phyloP scores from a whole-genome alignment of 1,139 yeast genomes.

The Candida neerlandica region DNA sequence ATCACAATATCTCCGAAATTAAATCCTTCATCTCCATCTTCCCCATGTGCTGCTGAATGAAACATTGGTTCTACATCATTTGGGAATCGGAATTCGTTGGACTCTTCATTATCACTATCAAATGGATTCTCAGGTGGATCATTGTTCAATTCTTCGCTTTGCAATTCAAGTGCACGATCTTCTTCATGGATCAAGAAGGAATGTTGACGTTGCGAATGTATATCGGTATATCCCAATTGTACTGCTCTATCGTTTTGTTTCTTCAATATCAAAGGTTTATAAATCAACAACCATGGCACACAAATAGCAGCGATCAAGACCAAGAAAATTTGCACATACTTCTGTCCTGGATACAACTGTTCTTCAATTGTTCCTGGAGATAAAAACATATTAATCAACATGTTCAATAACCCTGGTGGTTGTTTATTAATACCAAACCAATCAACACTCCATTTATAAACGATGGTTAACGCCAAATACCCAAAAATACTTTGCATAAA shows the following conservation, averaged over 20 bases:
- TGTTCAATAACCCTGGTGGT: slow-evolving; percentile 92
- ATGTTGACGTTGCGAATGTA: slow-evolving; percentile 37
- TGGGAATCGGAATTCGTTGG: slow-evolving; percentile 38
- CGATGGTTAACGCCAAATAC: slow-evolving; percentile 76
- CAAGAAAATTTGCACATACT: slow-evolving; percentile 71
- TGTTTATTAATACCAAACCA: slow-evolving; percentile 77
- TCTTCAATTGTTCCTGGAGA: slow-evolving; percentile 90
- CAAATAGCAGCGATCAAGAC: slow-evolving; percentile 80
- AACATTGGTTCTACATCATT: slow-evolving; percentile 51
- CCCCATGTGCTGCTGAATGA: slow-evolving; percentile 25
- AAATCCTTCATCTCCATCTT: slow-evolving; percentile 52
- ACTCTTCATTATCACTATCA: slow-evolving; percentile 26
- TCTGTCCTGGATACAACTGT: slow-evolving; percentile 82
- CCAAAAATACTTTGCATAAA: slow-evolving; percentile 98
- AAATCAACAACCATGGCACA: slow-evolving; percentile 90
- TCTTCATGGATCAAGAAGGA: slow-evolving; percentile 37
- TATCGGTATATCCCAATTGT: slow-evolving; percentile 38
- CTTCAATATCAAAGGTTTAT: slow-evolving; percentile 79
- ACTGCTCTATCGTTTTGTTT: slow-evolving; percentile 37
- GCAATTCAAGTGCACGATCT: slow-evolving; percentile 32
- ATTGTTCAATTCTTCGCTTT: slow-evolving; percentile 23
- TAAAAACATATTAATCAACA: slow-evolving; percentile 94
- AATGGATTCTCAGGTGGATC: slow-evolving; percentile 26
- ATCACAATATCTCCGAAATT: slow-evolving; percentile 92
- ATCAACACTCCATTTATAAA: slow-evolving; percentile 93